phyloP scores from a whole-genome alignment of 805 yeast genomes.

The Zygosaccharomyces rouxii region DNA sequence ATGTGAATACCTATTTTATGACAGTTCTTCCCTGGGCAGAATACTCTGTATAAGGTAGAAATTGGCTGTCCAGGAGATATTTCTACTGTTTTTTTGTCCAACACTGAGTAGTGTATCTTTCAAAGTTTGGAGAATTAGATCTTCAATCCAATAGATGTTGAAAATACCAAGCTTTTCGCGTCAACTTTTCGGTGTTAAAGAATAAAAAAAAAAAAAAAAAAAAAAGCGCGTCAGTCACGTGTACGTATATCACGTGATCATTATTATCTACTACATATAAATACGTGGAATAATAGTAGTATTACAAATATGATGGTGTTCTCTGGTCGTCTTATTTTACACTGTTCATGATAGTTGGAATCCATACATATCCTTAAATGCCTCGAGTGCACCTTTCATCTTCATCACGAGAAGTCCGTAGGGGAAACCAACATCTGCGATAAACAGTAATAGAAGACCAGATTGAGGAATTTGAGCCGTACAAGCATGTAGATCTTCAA shows the following conservation, averaged over 20 bases:
- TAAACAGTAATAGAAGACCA: conserved; percentile 27
- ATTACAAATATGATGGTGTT: background rate
- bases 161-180: background rate
- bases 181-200: background rate
- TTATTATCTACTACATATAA: background rate
- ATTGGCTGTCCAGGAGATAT: background rate
- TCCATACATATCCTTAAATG: conserved; percentile 23
- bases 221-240: background rate
- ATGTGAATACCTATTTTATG: background rate
- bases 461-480: conserved; percentile 30
- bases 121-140: background rate
- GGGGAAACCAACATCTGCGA: conserved; percentile 26
- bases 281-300: background rate
- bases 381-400: conserved; percentile 25
- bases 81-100: background rate
- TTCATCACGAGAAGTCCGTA: conserved; percentile 32
- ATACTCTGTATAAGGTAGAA: background rate
- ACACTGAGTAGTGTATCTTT: background rate
- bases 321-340: background rate
- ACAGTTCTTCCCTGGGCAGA: background rate
- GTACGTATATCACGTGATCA: background rate
- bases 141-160: background rate
- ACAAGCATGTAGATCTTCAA: conserved; percentile 32
- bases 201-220: background rate
- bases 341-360: conserved; percentile 24